Evolutionary conservation across 208 protist genomes (phyloP), one percentile per base, ranked within the genome.

Genomic region (Vickermania spadyakhi): DNA sequence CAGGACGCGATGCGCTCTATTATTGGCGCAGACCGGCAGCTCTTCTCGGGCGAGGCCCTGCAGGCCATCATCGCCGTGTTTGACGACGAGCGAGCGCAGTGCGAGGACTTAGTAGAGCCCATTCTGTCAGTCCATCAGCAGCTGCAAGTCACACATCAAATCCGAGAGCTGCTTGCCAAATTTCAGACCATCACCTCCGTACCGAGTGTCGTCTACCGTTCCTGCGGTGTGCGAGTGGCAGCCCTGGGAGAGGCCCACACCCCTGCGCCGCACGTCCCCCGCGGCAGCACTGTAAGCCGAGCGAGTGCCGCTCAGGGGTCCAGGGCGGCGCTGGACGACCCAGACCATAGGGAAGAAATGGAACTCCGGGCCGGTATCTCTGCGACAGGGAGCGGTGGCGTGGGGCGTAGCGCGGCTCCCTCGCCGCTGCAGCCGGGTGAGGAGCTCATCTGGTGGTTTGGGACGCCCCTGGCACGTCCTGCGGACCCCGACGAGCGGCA

Each of bases 11-110:
- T 95, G 76, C 73, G 84, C 58, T 49, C 68, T 22, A 81, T 95
- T 42, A 88, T 77, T 67, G 68, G 59, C 56, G 79, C 71, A 18
- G 85, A 95, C 61, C 63, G 58, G n/a, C 57, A 61, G 5, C 77
- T 92, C 56, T 95, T 95, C 60, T 84, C 77, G 5, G 89, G 84
- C 13, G 89, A 90, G 53, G 89, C 89, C 7, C 68, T 95, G 7
- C 73, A 84, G 3, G 70, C 60, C 59, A 79, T 93, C 60, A 75
- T 66, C 14, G 59, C 67, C 18, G 73, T 62, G 0, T 89, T 95
- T 49, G 61, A 84, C 29, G 61, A 62, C 18, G 71, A 73, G 0
- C 42, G 70, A 5, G 60, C 36, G n/a, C 79, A 79, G 27, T 82
- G 82, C 31, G 68, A 80, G 0, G 60, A 61, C 1, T 70, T 91